Evolutionary conservation across 768 basidiomycete genomes (phyloP).

Genomic region (Tylopilus cervinicoccineus): DNA sequence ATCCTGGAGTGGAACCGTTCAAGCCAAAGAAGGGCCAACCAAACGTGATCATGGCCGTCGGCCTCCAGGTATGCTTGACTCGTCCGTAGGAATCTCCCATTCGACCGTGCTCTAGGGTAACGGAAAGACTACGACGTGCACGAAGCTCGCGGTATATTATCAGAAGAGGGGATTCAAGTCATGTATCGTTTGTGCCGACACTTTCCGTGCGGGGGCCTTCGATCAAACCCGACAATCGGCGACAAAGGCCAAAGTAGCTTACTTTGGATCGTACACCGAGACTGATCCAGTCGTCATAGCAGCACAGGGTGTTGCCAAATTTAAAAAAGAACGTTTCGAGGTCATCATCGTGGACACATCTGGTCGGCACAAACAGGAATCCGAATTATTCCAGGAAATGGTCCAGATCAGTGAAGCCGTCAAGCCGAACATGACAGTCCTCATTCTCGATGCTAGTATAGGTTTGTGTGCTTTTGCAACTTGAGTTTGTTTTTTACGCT

Average conservation of each 20-base stretch:
- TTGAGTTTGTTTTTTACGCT: background rate
- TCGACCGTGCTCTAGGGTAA: constrained; percentile 64
- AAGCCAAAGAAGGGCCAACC: constrained; percentile 94
- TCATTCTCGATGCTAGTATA: constrained; percentile 96
- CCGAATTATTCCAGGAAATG: constrained; percentile 97
- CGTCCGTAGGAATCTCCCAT: background rate
- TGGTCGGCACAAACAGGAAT: constrained; percentile 95
- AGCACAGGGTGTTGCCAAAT: constrained; percentile 91
- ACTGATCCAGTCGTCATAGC: constrained; percentile 97
- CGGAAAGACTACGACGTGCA: constrained; percentile 99
- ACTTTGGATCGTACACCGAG: constrained; percentile 98
- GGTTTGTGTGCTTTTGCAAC: constrained; percentile 38
- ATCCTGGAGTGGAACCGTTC: constrained; percentile 93
- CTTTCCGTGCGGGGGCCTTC: constrained; percentile 98
- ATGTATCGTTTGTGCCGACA: constrained; percentile 97
- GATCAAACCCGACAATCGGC: constrained; percentile 99
- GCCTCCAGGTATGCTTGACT: constrained; percentile 67
- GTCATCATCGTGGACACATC: constrained; percentile 99
- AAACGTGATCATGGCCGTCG: constrained; percentile 97
- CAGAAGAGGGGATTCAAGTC: constrained; percentile 96
- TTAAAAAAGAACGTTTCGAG: constrained; percentile 97
- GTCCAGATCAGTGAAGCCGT: constrained; percentile 93
- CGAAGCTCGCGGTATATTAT: constrained; percentile 96
- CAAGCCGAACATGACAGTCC: constrained; percentile 92
- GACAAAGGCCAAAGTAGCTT: constrained; percentile 97